A percentile compares a stretch with the other conserved stretches of the same genome.
These are phyloP conservation scores for Setomelanomma holmii DNA, from an alignment of 2,329 filamentous ascomycete species.

Conservation along the genomic window DNA sequence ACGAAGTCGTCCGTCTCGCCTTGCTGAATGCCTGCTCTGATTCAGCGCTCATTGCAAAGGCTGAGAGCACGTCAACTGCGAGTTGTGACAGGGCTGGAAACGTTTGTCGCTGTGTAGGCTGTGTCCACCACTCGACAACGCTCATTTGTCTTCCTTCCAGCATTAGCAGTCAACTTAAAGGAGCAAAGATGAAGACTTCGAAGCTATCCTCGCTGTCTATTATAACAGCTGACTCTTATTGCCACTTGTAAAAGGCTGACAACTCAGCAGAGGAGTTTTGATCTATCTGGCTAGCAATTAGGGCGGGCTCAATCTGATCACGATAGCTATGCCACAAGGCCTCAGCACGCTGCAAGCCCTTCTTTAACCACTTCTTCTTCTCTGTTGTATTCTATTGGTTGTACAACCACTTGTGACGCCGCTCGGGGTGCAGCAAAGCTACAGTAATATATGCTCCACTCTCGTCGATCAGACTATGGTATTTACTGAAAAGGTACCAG, in stretches of 20 bases:
- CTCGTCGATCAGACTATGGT: conserved; percentile 1
- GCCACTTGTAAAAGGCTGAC: not conserved
- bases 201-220: conserved; percentile 6
- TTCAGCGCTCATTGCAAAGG: conserved; percentile 13
- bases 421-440: conserved; percentile 9
- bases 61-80: conserved; percentile 13
- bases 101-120: conserved; percentile 1
- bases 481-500: conserved; percentile 3
- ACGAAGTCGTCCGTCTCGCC: conserved; percentile 14
- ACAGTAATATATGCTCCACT: conserved; percentile 4
- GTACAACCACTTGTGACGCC: conserved; percentile 3
- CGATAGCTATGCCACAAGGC: conserved; percentile 3
- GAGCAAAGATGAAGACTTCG: conserved; percentile 4
- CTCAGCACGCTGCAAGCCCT: not conserved
- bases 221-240: not conserved
- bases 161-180: not conserved
- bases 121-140: conserved; percentile 9
- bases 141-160: not conserved
- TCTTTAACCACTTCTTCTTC: not conserved
- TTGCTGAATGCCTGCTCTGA: conserved; percentile 10
- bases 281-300: not conserved
- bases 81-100: conserved; percentile 6
- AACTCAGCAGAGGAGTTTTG: not conserved
- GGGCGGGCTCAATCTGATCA: not conserved
- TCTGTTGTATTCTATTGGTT: not conserved